Conservation (phyloP, 257 asterid species). For the Verbascum thapsus region DNA sequence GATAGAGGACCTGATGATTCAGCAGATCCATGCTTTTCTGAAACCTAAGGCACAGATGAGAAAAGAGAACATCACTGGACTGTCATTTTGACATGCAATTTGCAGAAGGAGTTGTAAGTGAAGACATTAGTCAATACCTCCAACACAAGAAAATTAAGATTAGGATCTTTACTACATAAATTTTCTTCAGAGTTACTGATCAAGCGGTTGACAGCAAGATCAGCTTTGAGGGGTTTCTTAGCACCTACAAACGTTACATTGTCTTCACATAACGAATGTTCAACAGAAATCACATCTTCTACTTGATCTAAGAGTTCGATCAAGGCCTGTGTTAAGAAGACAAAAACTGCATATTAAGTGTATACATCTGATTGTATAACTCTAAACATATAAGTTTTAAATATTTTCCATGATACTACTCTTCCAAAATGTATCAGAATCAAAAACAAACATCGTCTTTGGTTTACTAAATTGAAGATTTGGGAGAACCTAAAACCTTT, state of each 20-base stretch:
- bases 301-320: conserved; percentile 96
- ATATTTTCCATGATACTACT: conserved; percentile 23
- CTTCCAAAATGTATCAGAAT: no score
- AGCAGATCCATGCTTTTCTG: conserved; percentile 55
- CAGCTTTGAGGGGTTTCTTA: conserved; percentile 41
- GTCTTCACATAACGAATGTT: conserved; percentile 46
- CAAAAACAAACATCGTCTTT: no score
- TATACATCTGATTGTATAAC: conserved; percentile 23
- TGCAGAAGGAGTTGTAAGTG: conserved; percentile 20
- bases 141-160: conserved; percentile 70
- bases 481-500: conserved; percentile 57
- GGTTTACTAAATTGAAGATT: conserved; percentile 28
- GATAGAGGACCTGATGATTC: conserved; percentile 52
- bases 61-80: conserved; percentile 21
- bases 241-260: conserved; percentile 35
- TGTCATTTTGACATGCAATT: conserved; percentile 21
- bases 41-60: conserved; percentile 50
- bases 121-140: conserved; percentile 58
- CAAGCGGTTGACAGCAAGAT: conserved; percentile 35
- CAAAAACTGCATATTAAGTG: conserved; percentile 6
- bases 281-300: conserved; percentile 80
- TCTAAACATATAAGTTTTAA: background rate
- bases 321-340: conserved; percentile 60
- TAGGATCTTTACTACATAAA: conserved; percentile 34
- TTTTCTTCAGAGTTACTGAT: conserved; percentile 35